Percentiles rank a stretch among this genome's conserved stretches.
Evolutionary conservation across 495 filamentous ascomycete species (phyloP).

Genomic region (Hypoxylon subgilvum): DNA sequence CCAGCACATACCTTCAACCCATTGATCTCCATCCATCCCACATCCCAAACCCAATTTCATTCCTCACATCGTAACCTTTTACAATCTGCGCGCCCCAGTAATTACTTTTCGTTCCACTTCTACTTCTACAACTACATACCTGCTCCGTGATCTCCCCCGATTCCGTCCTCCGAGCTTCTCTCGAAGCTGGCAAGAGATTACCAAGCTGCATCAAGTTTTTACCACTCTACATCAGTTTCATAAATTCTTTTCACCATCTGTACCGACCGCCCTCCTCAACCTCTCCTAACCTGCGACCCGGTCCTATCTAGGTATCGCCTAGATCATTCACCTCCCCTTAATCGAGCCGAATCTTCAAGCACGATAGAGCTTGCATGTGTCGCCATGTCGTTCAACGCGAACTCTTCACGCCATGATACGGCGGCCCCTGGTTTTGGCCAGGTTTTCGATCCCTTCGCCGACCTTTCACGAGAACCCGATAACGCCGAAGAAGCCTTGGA

Average conservation of each 20-base stretch:
- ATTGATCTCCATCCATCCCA: too few relatives aligned
- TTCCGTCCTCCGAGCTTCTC: too few relatives aligned
- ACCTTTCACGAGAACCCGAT: slow-evolving; percentile 68
- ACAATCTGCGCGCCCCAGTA: not conserved
- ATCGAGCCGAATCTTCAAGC: not conserved
- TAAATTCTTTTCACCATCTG: too few relatives aligned
- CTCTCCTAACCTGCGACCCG: too few relatives aligned
- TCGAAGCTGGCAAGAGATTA: too few relatives aligned
- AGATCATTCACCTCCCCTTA: not conserved
- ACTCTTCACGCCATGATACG: slow-evolving; percentile 65
- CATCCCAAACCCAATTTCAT: too few relatives aligned
- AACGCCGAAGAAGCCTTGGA: slow-evolving; percentile 84
- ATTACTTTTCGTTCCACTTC: not conserved
- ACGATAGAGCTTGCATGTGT: slow-evolving; percentile 1
- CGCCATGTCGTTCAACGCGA: slow-evolving; percentile 86
- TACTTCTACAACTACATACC: not conserved
- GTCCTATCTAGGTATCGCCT: not conserved
- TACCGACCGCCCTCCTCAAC: too few relatives aligned
- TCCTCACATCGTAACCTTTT: too few relatives aligned
- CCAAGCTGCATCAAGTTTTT: too few relatives aligned
- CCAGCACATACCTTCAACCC: too few relatives aligned
- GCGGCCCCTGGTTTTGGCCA: slow-evolving; percentile 77
- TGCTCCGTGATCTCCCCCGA: too few relatives aligned
- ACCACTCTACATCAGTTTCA: too few relatives aligned
- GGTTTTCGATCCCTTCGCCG: slow-evolving; percentile 86